phyloP scores from a whole-genome alignment of 1,284 basidiomycete genomes.

The Ustilago loliicola region DNA sequence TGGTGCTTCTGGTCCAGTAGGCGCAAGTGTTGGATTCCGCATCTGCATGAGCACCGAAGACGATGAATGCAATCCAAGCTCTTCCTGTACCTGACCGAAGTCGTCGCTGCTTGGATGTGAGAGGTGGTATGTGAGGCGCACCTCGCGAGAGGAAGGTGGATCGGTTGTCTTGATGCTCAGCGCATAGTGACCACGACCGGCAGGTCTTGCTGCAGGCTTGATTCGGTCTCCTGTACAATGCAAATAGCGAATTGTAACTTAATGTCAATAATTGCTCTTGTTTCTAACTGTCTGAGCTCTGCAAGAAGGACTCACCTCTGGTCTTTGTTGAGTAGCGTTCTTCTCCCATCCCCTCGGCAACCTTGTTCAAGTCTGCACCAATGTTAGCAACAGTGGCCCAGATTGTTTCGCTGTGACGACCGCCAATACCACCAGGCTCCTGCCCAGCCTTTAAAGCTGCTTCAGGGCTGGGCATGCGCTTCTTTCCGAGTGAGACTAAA shows the following conservation, averaged over 20 bases:
- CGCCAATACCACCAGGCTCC: constrained; percentile 57
- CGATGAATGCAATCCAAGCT: constrained; percentile 50
- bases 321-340: constrained; percentile 57
- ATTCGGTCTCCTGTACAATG: constrained; percentile 40
- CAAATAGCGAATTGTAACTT: neutral
- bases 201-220: constrained; percentile 50
- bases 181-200: constrained; percentile 55
- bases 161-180: constrained; percentile 47
- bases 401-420: constrained; percentile 55
- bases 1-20: constrained; percentile 45
- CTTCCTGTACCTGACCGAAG: constrained; percentile 56
- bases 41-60: constrained; percentile 54
- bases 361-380: constrained; percentile 35
- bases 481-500: constrained; percentile 53
- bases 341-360: constrained; percentile 39
- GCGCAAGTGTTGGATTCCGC: constrained; percentile 57
- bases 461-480: constrained; percentile 55
- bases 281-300: neutral
- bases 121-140: constrained; percentile 54
- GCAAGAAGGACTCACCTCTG: constrained; percentile 19
- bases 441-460: constrained; percentile 46
- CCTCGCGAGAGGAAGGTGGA: constrained; percentile 51
- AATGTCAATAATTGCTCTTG: neutral
- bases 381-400: constrained; percentile 57
- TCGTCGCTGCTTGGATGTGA: constrained; percentile 53